Evolutionary conservation across 345 rosid species (phyloP), one percentile per base, ranked within the genome.

Genomic region (Odontarrhena argentea): DNA sequence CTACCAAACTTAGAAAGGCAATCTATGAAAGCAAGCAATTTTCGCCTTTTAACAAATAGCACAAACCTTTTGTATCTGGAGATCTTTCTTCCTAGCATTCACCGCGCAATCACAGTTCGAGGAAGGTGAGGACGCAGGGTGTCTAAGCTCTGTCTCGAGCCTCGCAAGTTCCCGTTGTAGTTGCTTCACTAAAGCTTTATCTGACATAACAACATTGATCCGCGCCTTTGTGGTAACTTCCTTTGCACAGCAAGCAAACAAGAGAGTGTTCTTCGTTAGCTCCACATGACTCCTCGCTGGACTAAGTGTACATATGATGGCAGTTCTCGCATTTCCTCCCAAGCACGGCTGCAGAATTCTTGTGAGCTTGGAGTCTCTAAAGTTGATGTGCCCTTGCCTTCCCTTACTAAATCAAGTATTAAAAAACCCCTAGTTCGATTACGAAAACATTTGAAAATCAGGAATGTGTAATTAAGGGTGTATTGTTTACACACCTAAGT

Each of bases 251-350:
- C 97, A 85, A 43, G 99, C 97, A 84, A 94, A 94, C 78, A 94
- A 70, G 69, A 94, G 92, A 15, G 99, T 94, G 74, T 91, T 94
- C 82, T 92, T 83, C 18, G 99, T 87, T 74, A 88, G 96, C 82
- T 94, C 99, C 36, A 88, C 99, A 69, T 91, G 97, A 74, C 95
- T 81, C 36, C 96, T 83, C n/a, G 99, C 96, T 55, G 99, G 99
- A 74, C 99, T 94, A 74, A 94, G 76, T 67, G 97, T 94, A 78
- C 99, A 94, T 24, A 94, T 80, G 50, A 94, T 86, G 62, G 96
- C 99, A 62, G 96, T 94, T 81, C 96, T 87, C 54, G 99, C 89
- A 83, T 94, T 94, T 14, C 99, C 97, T 28, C 99, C 97, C 79
- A 94, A 78, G 54, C 96, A 92, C 59, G 99, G 96, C 77, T 94